Conservation (phyloP, 306 rosid genomes). For the Styphnolobium japonicum region DNA sequence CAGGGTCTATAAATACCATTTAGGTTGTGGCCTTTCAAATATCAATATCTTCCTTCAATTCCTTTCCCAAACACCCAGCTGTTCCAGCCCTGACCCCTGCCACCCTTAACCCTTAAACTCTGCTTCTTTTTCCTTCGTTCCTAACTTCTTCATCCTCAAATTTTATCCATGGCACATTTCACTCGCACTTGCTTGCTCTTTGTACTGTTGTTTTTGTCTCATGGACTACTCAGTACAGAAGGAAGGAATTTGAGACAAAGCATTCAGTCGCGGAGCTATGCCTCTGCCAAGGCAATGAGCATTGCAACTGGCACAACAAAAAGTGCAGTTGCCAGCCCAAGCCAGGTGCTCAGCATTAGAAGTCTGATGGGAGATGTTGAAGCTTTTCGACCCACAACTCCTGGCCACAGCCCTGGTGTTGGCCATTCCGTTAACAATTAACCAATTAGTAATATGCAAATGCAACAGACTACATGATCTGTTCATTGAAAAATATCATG, state of each 20-base stretch:
- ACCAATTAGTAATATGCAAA: not conserved
- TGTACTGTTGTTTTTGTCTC: conserved; percentile 43
- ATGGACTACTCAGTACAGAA: conserved; percentile 40
- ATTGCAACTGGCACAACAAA: not conserved
- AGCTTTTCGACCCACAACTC: conserved; percentile 68
- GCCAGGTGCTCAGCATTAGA: not conserved
- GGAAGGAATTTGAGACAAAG: conserved; percentile 48
- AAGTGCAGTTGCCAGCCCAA: not conserved
- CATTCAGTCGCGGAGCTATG: conserved; percentile 26
- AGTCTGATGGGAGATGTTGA: conserved; percentile 36
- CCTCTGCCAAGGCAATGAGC: not conserved
- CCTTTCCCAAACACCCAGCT: not conserved
- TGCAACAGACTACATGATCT: not conserved
- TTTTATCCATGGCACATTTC: conserved; percentile 48
- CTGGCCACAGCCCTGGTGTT: conserved; percentile 82
- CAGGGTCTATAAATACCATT: conserved; percentile 30
- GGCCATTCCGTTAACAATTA: conserved; percentile 63
- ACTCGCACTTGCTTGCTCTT: conserved; percentile 40
- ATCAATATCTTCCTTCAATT: conserved; percentile 5
- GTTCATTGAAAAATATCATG: not conserved
- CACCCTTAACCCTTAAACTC: not conserved
- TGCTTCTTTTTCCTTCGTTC: not conserved
- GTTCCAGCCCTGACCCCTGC: not conserved
- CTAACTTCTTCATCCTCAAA: not conserved
- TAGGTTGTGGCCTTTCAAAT: not conserved